Base-by-base conservation (phyloP, 2,329 filamentous ascomycete genomes). In the Alternaria arbusti region DNA sequence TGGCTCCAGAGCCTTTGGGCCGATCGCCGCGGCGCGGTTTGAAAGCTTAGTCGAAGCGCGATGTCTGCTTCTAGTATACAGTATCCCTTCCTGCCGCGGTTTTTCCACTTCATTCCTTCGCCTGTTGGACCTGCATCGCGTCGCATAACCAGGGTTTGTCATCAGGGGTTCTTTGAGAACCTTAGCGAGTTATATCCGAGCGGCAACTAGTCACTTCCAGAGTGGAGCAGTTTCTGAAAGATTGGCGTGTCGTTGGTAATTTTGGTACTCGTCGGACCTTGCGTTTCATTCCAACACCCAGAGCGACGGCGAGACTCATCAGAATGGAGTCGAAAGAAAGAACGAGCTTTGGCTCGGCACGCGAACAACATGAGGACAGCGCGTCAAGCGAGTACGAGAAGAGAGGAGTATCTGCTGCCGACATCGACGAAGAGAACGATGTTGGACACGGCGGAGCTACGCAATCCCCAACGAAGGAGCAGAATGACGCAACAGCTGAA, bases 311-410 rank as follows among this genome's bases (percentile, higher is more conserved):
- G 10, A 17, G 2, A 46, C 23, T 13, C 11, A 17, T 22, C n/a
- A 20, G 20, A 3, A 58, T 57, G 57, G 36, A 55, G 17, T 17
- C 9, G 12, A 40, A 51, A 1, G 49, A 11, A 2, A 63, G 59
- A 30, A 50, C 23, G 30, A 69, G 63, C 51, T 23, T 61, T 13
- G 51, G 54, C 54, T 66, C 66, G 15, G 50, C 50, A 9, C 61
- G 20, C 20, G 57, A 64, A 51, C 59, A 46, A 40, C 47, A 57
- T 11, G 52, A 62, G 30, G 64, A 63, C 10, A 63, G 62, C 54
- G 59, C 22, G 49, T 70, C 68, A 25, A 71, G 66, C 49, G 44
- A 63, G 26, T 60, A 54, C 40, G 67, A 70, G 26, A 71, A 65
- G 28, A 61, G 58, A 59, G 25, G 43, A 8, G 62, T 58, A 30